Evolutionary conservation across 768 basidiomycete species (phyloP), one percentile per base, ranked within the genome.

Genomic region (Clavulina sp.): DNA sequence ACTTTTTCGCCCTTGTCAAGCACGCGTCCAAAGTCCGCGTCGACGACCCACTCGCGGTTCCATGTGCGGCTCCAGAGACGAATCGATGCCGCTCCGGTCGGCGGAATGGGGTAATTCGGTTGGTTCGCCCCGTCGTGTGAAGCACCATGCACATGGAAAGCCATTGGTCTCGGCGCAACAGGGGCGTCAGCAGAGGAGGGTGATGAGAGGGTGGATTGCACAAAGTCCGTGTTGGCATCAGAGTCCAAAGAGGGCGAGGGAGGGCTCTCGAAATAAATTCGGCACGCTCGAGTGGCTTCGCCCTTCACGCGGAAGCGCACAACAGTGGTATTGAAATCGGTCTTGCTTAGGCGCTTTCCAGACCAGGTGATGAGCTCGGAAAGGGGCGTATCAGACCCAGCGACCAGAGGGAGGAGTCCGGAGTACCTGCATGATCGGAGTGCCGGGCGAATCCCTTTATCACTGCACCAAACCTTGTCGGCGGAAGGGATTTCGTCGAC

Each of bases 1-100:
- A 58, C 29, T 32, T 34, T 58, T 1, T 60, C 61, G n/a, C 19
- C 29, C 29, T 6, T 41, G 9, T 9, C 16, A 16, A 29, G 33
- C 21, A 43, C 2, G 33, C 59, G 32, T 26, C 56, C 57, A 73
- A 75, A 78, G 24, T 70, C 68, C 18, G 80, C 64, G 52, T 73
- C 68, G 32, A 79, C 75, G 29, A 64, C 67, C 50, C 78, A 77
- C 54, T 60, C 64, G 52, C 67, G 69, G 30, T 68, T 74, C 73
- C 80, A 81, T 13, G 65, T 67, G 5, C 80, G 68, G 52, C 73
- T 76, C 78, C 77, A 82, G 19, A 82, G 62, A n/a, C 68, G 60
- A 28, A 80, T 50, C 54, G 69, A 65, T 19, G 57, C 61, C 19
- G 70, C 52, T n/a, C 68, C 73, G 6, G 58, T 55, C 59, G 31